Base-by-base conservation (phyloP, 208 protist genomes). In the Acanthamoeba healyi region DNA sequence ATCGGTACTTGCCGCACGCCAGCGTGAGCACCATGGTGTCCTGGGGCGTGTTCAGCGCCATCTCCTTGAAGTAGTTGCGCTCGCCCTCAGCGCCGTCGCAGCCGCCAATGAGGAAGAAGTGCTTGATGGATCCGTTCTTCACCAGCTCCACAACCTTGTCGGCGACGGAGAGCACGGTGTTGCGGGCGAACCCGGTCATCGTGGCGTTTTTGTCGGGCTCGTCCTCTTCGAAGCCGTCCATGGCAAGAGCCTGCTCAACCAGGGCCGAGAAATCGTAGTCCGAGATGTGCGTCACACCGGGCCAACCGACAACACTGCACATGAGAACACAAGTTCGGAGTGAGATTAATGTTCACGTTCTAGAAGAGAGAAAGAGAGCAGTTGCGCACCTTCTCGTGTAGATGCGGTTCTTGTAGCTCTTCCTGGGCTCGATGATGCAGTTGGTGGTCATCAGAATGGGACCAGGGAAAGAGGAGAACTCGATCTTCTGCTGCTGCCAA, bases 391-490 rank as follows among this genome's bases (percentile, higher is more conserved):
- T 46, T 77, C 93, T 36, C 96, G 26, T 98, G 84, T 97, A 98
- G 40, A 98, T 94, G 38, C 97, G 94, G 29, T 98, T 94, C 46
- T 93, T 94, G 82, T 98, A 98, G 17, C 42, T 67, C 38, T 95
- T 63, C 4, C 49, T 2, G 14, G 98, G 97, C 72, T 94, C 93
- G 49, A 97, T 96, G 34, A 98, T 70, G 95, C 98, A 99, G 94
- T 99, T 99, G 51, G 98, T 98, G 19, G 98, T 99, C 95, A 99
- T 98, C 0, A 99, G n/a, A 44, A 99, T 98, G n/a, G 98, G 67
- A 0, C 98, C 98, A 29, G 97, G 98, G 93, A 98, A 98, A 22
- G 36, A 12, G 2, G 72, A 42, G 63, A 98, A 98, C 72, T 98
- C 98, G 1, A 94, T 70, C 32, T 93, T 94, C 94, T 99, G 98